A percentile compares a stretch with the other conserved stretches of the same genome.
These are phyloP conservation scores for Kappamyces sp. DNA, from an alignment of 192 early-diverging fungal species.

Conservation along the genomic window DNA sequence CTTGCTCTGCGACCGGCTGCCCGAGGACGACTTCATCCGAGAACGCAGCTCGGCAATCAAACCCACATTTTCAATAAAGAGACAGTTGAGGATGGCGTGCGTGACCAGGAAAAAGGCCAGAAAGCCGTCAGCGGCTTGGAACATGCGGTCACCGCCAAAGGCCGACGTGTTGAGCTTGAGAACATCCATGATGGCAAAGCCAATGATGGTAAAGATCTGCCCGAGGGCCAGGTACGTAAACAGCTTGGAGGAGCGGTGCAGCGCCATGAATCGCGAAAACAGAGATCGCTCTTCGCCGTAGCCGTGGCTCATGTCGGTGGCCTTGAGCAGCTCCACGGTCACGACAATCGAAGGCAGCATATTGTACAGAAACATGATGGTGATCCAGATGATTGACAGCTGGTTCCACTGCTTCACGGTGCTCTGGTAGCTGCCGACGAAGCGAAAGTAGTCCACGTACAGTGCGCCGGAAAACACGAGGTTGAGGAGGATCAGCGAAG, in stretches of 20 bases:
- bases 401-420: constrained; percentile 3
- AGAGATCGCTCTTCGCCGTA: too few species aligned
- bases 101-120: neutral
- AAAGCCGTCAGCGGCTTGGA: neutral
- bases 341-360: constrained; percentile 9
- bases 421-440: too few species aligned
- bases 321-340: neutral
- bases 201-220: neutral
- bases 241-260: too few species aligned
- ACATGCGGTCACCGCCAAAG: constrained; percentile 2
- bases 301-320: too few species aligned
- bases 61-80: constrained; percentile 10
- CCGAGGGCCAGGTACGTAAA: too few species aligned
- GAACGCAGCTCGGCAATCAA: too few species aligned
- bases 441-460: neutral
- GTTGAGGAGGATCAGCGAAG: neutral
- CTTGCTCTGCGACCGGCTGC: too few species aligned
- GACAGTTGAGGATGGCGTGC: constrained; percentile 2
- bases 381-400: neutral
- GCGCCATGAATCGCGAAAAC: too few species aligned
- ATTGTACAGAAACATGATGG: constrained; percentile 14
- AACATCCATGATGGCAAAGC: neutral
- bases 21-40: too few species aligned
- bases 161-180: constrained; percentile 1
- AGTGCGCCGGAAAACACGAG: constrained; percentile 1